phyloP scores from a whole-genome alignment of 768 basidiomycete genomes.

The Daedaleopsis nitida region DNA sequence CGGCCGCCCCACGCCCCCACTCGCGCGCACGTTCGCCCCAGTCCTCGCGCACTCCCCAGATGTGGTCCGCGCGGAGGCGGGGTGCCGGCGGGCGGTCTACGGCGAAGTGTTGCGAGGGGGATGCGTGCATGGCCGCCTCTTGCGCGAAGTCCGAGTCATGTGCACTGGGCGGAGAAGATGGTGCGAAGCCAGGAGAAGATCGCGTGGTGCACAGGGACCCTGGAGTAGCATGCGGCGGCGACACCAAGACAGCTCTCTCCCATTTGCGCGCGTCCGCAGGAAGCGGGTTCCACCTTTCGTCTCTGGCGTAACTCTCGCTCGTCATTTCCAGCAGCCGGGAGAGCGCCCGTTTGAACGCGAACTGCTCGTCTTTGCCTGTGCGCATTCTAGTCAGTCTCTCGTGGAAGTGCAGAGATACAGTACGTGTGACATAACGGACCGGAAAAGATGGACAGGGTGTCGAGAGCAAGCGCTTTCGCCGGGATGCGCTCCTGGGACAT shows the following conservation, averaged over 20 bases:
- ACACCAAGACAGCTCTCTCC: conserved; percentile 25
- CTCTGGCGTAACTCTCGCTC: conserved; percentile 35
- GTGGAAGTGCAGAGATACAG: neutral
- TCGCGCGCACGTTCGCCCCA: conserved; percentile 31
- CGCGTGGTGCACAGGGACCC: neutral
- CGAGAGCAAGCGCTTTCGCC: conserved; percentile 37
- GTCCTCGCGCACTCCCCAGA: conserved; percentile 43
- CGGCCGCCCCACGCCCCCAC: conserved; percentile 22
- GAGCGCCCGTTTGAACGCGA: conserved; percentile 63
- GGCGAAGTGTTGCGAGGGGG: neutral
- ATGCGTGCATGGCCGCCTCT: conserved; percentile 20
- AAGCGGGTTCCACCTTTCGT: conserved; percentile 40
- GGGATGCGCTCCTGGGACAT: conserved; percentile 35
- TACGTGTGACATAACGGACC: conserved; percentile 26
- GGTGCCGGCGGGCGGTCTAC: conserved; percentile 34
- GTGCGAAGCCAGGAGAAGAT: no score
- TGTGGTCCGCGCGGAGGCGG: conserved; percentile 37
- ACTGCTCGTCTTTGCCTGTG: conserved; percentile 58
- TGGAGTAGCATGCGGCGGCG: neutral
- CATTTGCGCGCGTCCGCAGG: conserved; percentile 34
- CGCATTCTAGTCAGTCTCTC: neutral
- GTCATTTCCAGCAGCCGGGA: conserved; percentile 63
- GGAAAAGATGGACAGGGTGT: conserved; percentile 55
- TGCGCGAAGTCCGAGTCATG: conserved; percentile 23
- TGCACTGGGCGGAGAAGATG: neutral